A percentile compares a stretch with the other conserved stretches of the same genome.
Conservation (phyloP, 306 rosid species). For the Trifolium repens region DNA sequence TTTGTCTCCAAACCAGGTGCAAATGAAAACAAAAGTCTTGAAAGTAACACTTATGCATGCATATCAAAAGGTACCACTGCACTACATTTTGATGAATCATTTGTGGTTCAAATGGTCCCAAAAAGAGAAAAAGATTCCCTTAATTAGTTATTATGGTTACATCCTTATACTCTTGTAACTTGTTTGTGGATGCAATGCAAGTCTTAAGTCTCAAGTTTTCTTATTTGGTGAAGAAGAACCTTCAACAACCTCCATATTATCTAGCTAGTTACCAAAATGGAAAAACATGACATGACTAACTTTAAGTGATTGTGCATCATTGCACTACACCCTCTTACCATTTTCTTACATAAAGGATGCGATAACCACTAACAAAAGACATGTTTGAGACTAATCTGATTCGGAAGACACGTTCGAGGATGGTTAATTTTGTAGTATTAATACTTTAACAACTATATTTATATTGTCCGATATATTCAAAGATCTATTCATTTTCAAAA, state of each 20-base stretch:
- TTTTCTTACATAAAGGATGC: constrained; percentile 37
- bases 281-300: constrained; percentile 39
- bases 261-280: constrained; percentile 15
- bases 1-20: constrained; percentile 41
- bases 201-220: constrained; percentile 26
- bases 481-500: neutral
- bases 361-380: constrained; percentile 1
- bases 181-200: constrained; percentile 33
- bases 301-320: constrained; percentile 12
- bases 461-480: neutral
- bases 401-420: no score
- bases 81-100: constrained; percentile 23
- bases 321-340: constrained; percentile 9
- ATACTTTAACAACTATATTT: neutral
- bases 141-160: constrained; percentile 30
- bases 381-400: no score
- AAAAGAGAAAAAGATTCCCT: constrained; percentile 41
- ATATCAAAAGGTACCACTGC: constrained; percentile 34
- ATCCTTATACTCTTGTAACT: constrained; percentile 1
- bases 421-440: neutral
- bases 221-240: constrained; percentile 39
- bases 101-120: constrained; percentile 41
- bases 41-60: constrained; percentile 40
- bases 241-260: constrained; percentile 22
- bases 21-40: constrained; percentile 26